Evolutionary conservation across 495 filamentous ascomycete genomes (phyloP), one percentile per base, ranked within the genome.

Genomic region (Neurospora tetraspora): DNA sequence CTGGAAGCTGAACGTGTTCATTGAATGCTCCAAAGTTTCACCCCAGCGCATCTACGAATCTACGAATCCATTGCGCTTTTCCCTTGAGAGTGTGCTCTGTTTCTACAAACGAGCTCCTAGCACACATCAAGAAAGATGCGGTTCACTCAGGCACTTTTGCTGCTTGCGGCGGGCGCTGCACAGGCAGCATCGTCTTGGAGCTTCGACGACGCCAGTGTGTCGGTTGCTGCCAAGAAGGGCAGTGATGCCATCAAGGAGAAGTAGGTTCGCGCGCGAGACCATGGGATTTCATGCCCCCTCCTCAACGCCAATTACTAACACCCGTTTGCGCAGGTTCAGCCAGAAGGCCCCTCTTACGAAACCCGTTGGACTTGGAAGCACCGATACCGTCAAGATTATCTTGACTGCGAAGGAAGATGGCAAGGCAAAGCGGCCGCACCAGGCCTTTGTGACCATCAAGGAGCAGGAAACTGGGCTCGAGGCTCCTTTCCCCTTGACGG

Each of bases 361-460:
- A 34, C 84, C 91, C 12, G 78, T 99, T 43, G 77, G 86, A 11
- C 85, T 99, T 74, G 87, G 88, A 68, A 81, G 84, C 70, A 81
- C 87, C 71, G 93, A 98, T 76, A 90, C 88, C 43, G 86, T 98
- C 76, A 97, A 96, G 83, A 82, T 99, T 72, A 82, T 88, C 73
- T 84, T 98, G 72, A 96, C 93, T 42, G 84, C 93, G 7, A 91
- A 91, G 77, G 93, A 98, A 81, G 90, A 88, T 76, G 89, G 89
- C 78, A 90, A 90, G 74, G 85, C 88, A 12, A 94, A 92, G 82
- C 88, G 92, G 70, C 93, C 96, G 73, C 96, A 99, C 81, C 96
- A 99, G 80, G 93, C 94, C 3, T 97, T 97, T 82, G 86, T 99
- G 20, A 86, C 94, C 7, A 83, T 98, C 45, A 89, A 89, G 74